These are phyloP conservation scores for Aspergillus felis DNA, from an alignment of 2,329 filamentous ascomycete genomes.

Conservation along the genomic window DNA sequence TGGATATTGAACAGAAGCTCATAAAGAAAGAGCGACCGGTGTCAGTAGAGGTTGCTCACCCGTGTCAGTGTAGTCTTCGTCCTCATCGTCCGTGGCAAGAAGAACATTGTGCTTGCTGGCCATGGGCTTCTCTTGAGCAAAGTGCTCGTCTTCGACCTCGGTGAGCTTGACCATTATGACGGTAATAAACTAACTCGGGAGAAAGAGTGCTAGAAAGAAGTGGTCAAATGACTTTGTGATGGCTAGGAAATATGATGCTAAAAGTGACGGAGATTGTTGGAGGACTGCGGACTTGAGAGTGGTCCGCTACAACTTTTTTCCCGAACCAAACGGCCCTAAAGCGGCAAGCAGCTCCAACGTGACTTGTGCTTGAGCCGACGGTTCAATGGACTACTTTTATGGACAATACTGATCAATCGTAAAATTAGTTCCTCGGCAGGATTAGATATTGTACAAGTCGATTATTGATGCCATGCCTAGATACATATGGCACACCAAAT, in stretches of 20 bases:
- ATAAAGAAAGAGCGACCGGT: background rate
- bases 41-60: slow-evolving; percentile 53
- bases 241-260: slow-evolving; percentile 7
- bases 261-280: slow-evolving; percentile 21
- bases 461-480: background rate
- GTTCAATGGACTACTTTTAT: background rate
- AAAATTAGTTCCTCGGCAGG: background rate
- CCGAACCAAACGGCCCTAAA: slow-evolving; percentile 26
- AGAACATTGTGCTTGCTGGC: slow-evolving; percentile 56
- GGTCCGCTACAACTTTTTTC: slow-evolving; percentile 38
- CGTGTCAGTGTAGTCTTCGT: slow-evolving; percentile 86
- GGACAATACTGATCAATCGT: background rate
- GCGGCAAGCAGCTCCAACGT: slow-evolving; percentile 29
- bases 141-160: slow-evolving; percentile 96
- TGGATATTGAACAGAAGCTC: background rate
- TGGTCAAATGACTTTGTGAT: slow-evolving; percentile 1
- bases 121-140: slow-evolving; percentile 67
- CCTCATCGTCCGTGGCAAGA: slow-evolving; percentile 55
- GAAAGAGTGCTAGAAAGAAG: slow-evolving; percentile 1
- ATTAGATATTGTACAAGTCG: background rate
- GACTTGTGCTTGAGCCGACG: background rate
- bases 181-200: slow-evolving; percentile 11
- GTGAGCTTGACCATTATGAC: slow-evolving; percentile 85
- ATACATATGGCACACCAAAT: background rate
- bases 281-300: slow-evolving; percentile 21